These are phyloP conservation scores for Phytophthora tentaculata DNA, from an alignment of 352 stramenopile genomes.

Conservation along the genomic window DNA sequence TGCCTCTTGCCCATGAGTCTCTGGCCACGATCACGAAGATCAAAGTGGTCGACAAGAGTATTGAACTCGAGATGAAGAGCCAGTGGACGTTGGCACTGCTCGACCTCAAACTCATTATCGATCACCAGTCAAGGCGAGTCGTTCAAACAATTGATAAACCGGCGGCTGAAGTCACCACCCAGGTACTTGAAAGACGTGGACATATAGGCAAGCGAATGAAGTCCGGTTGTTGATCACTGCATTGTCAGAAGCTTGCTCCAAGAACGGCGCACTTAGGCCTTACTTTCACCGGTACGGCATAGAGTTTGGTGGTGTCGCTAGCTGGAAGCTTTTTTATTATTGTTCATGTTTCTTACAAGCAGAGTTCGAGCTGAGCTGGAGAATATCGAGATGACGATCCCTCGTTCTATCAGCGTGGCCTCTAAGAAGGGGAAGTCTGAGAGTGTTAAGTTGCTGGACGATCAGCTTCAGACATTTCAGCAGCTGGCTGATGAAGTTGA, in stretches of 20 bases:
- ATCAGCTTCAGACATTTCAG: slow-evolving; percentile 12
- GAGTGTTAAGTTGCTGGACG: not conserved
- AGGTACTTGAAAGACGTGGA: slow-evolving; percentile 23
- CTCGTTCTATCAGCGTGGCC: not conserved
- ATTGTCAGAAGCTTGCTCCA: slow-evolving; percentile 33
- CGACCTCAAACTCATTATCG: slow-evolving; percentile 23
- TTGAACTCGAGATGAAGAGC: slow-evolving; percentile 9
- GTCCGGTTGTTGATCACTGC: slow-evolving; percentile 14
- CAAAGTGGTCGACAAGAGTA: slow-evolving; percentile 7
- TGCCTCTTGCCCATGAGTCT: not conserved
- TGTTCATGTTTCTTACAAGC: not conserved
- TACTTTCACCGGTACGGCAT: slow-evolving; percentile 29
- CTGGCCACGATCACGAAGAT: not conserved
- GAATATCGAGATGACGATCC: slow-evolving; percentile 26
- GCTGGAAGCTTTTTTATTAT: not conserved
- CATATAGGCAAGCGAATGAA: slow-evolving; percentile 16
- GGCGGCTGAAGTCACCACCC: slow-evolving; percentile 22
- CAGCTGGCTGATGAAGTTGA: not conserved
- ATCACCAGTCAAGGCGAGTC: slow-evolving; percentile 18
- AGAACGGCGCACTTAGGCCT: slow-evolving; percentile 25
- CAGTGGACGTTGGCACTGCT: slow-evolving; percentile 19
- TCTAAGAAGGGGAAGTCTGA: slow-evolving; percentile 1
- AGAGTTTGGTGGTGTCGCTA: not conserved
- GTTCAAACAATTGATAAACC: slow-evolving; percentile 14
- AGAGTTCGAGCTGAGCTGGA: slow-evolving; percentile 33